Evolutionary conservation across 371 early-diverging fungal species (phyloP), one percentile per base, ranked within the genome.

Genomic region (Enterocytospora artemiae): DNA sequence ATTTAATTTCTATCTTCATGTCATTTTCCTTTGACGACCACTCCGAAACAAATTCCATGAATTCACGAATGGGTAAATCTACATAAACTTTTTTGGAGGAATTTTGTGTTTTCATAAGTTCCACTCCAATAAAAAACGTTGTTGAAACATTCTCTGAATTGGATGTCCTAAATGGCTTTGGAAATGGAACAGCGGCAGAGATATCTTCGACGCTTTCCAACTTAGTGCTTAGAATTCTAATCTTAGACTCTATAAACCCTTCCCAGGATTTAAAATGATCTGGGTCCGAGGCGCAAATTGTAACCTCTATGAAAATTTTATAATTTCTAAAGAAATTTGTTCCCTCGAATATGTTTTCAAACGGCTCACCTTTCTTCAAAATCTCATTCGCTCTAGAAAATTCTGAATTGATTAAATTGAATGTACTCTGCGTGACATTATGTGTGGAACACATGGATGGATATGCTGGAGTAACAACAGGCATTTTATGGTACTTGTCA

Each of bases 371-470:
- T 33, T 50, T 36, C 9, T 22, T 55, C n/a, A 71, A 54, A 50
- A 73, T 68, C 22, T 67, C 48, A 28, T 52, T 4, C 0, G 59
- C 66, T 58, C 75, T 31, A n/a, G 28, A 2, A 54, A 95, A 86
- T 81, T 95, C 95, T 25, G 82, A 81, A 18, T 83, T 84, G 71
- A 91, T 89, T 20, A 93, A 84, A 1, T 68, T 72, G 30, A 84
- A 82, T 0, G 99, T 96, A 0, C 93, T 92, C 37, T 79, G 79
- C 0, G 89, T 87, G 7, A 98, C 92, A 71, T 96, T 98, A 79
- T 95, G 96, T 0, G 99, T 98, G 0, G 96, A 85, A 75, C 96
- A 95, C 90, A 96, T 96, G 22, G 91, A 89, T 18, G 99, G 97
- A 74, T 96, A 96, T 0, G 93, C 94, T 3, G 99, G 99, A 12